A percentile compares a stretch with the other conserved stretches of the same genome.
phyloP scores from a whole-genome alignment of 2,329 filamentous ascomycete species.

The Thermochaetoides dissita region DNA sequence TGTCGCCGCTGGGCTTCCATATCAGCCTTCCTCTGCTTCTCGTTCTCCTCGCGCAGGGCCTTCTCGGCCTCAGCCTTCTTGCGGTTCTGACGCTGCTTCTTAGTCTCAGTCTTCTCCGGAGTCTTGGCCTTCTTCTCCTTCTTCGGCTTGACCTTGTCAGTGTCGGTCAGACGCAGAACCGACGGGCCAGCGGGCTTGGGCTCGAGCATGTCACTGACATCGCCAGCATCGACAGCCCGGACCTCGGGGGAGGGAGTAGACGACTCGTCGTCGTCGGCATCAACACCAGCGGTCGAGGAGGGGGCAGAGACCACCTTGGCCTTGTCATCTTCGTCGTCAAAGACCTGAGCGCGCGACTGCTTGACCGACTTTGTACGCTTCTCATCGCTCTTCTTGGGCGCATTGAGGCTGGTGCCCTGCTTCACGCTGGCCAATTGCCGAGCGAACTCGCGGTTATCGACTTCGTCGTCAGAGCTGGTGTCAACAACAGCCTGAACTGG shows the following conservation, averaged over 20 bases:
- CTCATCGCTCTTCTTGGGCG: conserved; percentile 39
- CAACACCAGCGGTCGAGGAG: conserved; percentile 58
- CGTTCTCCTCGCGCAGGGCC: conserved; percentile 58
- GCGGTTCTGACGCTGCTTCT: conserved; percentile 91
- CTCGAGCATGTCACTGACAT: conserved; percentile 87
- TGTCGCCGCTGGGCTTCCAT: conserved; percentile 72
- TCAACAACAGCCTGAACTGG: conserved; percentile 21
- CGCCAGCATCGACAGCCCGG: conserved; percentile 43
- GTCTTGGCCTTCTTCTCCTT: conserved; percentile 48
- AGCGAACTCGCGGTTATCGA: conserved; percentile 64
- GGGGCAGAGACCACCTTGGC: conserved; percentile 38
- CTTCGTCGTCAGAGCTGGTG: conserved; percentile 42
- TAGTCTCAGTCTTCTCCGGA: conserved; percentile 60
- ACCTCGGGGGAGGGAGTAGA: conserved; percentile 52
- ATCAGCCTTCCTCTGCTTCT: conserved; percentile 61
- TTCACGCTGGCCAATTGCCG: conserved; percentile 57
- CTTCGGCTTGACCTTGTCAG: conserved; percentile 35
- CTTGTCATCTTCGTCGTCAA: conserved; percentile 28
- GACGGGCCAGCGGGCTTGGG: conserved; percentile 47
- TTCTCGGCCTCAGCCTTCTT: conserved; percentile 76
- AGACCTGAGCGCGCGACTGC: conserved; percentile 47
- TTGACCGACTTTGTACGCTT: conserved; percentile 58
- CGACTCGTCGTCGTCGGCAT: conserved; percentile 71
- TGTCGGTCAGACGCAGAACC: conserved; percentile 63
- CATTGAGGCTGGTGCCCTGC: conserved; percentile 48